Conservation (phyloP, 345 rosid species). For the Salix dunnii region DNA sequence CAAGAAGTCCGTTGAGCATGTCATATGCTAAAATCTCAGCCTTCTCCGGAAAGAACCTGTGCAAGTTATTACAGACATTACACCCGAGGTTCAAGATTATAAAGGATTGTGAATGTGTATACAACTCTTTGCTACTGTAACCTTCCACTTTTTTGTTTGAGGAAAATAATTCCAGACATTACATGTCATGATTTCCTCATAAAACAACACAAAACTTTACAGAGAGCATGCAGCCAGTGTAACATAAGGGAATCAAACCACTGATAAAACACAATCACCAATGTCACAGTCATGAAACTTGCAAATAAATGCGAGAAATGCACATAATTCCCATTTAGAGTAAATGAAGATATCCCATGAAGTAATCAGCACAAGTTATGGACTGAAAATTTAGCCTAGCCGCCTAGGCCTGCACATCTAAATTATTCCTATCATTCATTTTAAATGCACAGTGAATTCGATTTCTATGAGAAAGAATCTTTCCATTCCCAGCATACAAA, state of each 20-base stretch:
- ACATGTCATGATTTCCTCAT: neutral
- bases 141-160: no score
- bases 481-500: neutral
- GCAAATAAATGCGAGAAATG: neutral
- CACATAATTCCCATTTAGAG: neutral
- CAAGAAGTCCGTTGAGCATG: slow-evolving; percentile 56
- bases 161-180: neutral
- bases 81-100: slow-evolving; percentile 12
- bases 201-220: no score
- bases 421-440: neutral
- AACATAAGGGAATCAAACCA: neutral
- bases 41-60: slow-evolving; percentile 85
- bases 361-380: neutral
- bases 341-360: neutral
- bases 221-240: neutral
- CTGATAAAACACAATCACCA: neutral
- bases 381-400: no score
- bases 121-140: neutral
- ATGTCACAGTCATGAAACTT: neutral
- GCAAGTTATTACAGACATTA: slow-evolving; percentile 18
- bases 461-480: no score
- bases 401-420: neutral
- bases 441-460: neutral
- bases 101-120: neutral
- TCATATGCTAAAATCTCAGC: slow-evolving; percentile 61